Percentiles rank a stretch among this genome's conserved stretches.
These are phyloP conservation scores for Pyrrhoderma lamaoense DNA, from an alignment of 1,284 basidiomycete genomes.

Conservation along the genomic window DNA sequence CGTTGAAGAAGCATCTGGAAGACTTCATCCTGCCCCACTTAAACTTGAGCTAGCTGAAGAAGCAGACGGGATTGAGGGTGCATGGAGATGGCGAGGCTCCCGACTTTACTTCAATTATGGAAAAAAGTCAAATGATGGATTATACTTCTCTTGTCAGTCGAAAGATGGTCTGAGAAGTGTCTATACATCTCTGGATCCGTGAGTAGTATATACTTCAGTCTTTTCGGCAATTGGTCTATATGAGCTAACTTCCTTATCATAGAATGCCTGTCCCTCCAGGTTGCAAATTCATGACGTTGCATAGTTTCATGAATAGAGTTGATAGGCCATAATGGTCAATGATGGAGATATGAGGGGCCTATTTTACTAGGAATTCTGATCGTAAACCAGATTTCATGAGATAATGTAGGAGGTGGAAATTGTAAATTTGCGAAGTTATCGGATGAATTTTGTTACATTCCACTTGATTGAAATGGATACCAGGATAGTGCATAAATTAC, in stretches of 20 bases:
- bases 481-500: not conserved
- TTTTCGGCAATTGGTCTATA: not conserved
- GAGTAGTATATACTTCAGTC: constrained; percentile 23
- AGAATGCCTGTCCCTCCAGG: constrained; percentile 14
- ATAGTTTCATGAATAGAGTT: constrained; percentile 12
- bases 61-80: constrained; percentile 35
- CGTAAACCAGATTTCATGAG: too few relatives aligned
- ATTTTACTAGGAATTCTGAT: too few relatives aligned
- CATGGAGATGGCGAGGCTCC: constrained; percentile 51
- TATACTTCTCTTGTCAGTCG: constrained; percentile 44
- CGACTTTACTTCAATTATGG: constrained; percentile 47
- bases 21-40: constrained; percentile 33
- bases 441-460: too few relatives aligned
- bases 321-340: constrained; percentile 1
- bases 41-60: constrained; percentile 39
- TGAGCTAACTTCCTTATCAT: not conserved
- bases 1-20: constrained; percentile 20
- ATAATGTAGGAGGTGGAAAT: too few relatives aligned
- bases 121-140: constrained; percentile 35
- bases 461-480: not conserved
- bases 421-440: too few relatives aligned
- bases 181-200: constrained; percentile 44
- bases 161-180: constrained; percentile 34
- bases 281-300: constrained; percentile 17
- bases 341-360: too few relatives aligned